These are phyloP conservation scores for Eragrostis tef DNA, from an alignment of 202 grass and related monocot species.

Conservation along the genomic window DNA sequence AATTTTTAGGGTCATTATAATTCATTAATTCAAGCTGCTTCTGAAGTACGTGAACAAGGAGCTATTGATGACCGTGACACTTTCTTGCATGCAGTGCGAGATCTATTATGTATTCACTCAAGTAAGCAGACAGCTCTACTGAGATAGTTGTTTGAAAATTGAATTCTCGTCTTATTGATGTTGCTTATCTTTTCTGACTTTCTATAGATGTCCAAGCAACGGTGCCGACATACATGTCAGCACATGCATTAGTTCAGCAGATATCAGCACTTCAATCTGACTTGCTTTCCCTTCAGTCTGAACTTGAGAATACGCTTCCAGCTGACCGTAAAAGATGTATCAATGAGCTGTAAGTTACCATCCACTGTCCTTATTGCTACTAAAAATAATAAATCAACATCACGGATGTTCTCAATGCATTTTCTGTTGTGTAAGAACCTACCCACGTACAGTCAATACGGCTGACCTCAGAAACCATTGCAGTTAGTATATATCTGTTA, in stretches of 20 bases:
- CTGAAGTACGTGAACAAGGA: conserved; percentile 86
- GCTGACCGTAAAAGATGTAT: conserved; percentile 93
- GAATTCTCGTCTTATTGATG: conserved; percentile 6
- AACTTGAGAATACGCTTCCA: conserved; percentile 89
- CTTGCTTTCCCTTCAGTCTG: conserved; percentile 87
- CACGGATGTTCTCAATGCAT: background rate
- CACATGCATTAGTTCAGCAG: conserved; percentile 89
- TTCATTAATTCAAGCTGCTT: conserved; percentile 84
- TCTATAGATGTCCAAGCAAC: conserved; percentile 70
- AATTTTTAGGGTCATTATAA: conserved; percentile 66
- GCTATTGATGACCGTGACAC: conserved; percentile 89
- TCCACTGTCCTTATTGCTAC: conserved; percentile 20
- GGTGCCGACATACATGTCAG: conserved; percentile 82
- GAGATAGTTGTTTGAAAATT: conserved; percentile 10
- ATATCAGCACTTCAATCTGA: conserved; percentile 76
- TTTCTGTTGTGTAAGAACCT: background rate
- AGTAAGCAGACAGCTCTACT: conserved; percentile 54
- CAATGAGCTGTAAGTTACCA: conserved; percentile 85
- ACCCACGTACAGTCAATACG: background rate
- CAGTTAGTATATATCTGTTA: conserved; percentile 21
- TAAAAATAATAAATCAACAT: background rate
- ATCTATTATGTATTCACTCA: conserved; percentile 87
- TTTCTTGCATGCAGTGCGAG: conserved; percentile 80
- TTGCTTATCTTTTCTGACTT: conserved; percentile 1
- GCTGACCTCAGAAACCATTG: conserved; percentile 1